A percentile compares a stretch with the other conserved stretches of the same genome.
Evolutionary conservation across 2,329 filamentous ascomycete species (phyloP).

Genomic region (Trichoderma oligosporum): DNA sequence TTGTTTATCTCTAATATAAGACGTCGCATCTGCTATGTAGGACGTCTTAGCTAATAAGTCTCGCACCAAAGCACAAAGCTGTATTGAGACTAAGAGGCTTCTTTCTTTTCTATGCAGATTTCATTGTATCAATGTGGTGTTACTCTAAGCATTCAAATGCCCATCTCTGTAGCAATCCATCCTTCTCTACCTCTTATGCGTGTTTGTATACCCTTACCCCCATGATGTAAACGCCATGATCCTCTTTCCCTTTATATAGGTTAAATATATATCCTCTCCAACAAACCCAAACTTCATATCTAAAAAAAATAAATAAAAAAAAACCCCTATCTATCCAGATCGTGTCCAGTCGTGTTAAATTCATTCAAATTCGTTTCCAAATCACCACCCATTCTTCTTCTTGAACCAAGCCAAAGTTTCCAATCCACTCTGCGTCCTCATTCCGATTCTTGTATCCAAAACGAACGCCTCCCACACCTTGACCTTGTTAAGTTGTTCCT

Average conservation of each 20-base stretch:
- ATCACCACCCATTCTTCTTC: conserved; percentile 36
- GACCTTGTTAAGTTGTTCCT: conserved; percentile 62
- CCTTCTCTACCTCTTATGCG: not conserved
- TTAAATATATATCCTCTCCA: no score
- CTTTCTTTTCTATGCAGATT: no score
- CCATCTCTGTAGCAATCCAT: not conserved
- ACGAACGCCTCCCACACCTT: conserved; percentile 68
- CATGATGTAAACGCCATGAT: not conserved
- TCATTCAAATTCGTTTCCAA: not conserved
- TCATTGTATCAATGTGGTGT: no score
- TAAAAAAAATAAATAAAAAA: not conserved
- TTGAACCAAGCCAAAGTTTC: conserved; percentile 59
- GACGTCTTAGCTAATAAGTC: no score
- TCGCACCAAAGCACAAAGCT: no score
- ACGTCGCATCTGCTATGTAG: no score
- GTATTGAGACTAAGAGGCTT: no score
- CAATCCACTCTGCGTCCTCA: conserved; percentile 67
- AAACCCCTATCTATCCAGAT: not conserved
- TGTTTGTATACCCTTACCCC: conserved; percentile 3
- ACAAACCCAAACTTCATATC: not conserved
- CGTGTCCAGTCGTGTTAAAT: not conserved
- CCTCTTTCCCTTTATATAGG: conserved; percentile 9
- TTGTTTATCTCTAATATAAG: no score
- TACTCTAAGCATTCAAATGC: not conserved
- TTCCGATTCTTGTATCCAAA: conserved; percentile 69